These are phyloP conservation scores for Gypsophila paniculata DNA, from an alignment of 179 eudicot species.

Conservation along the genomic window DNA sequence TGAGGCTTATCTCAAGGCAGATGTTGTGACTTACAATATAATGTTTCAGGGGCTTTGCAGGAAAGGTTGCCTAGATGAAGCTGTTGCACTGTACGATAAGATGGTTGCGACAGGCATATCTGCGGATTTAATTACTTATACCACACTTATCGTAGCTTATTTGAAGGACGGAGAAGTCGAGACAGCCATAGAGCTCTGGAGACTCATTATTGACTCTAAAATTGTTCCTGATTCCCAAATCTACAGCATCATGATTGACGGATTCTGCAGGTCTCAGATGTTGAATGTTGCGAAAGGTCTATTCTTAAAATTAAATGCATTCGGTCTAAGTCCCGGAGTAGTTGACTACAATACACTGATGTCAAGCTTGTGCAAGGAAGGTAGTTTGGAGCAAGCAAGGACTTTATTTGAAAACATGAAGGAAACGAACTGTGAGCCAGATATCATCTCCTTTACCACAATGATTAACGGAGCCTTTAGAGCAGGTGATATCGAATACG, in stretches of 20 bases:
- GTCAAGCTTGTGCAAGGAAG: slow-evolving; percentile 52
- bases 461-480: slow-evolving; percentile 50
- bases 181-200: slow-evolving; percentile 56
- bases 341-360: slow-evolving; percentile 52
- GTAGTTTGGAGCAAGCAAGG: slow-evolving; percentile 61
- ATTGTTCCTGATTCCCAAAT: slow-evolving; percentile 39
- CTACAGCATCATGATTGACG: slow-evolving; percentile 46
- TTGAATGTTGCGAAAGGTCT: slow-evolving; percentile 68
- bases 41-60: slow-evolving; percentile 61
- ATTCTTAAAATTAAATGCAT: slow-evolving; percentile 39
- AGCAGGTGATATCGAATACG: slow-evolving; percentile 54
- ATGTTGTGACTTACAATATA: slow-evolving; percentile 38
- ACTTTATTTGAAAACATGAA: slow-evolving; percentile 53
- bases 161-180: slow-evolving; percentile 41
- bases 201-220: slow-evolving; percentile 29
- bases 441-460: slow-evolving; percentile 44
- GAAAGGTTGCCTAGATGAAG: slow-evolving; percentile 49
- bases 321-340: slow-evolving; percentile 39
- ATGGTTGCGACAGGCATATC: slow-evolving; percentile 36
- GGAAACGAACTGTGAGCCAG: slow-evolving; percentile 43
- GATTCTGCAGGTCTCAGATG: slow-evolving; percentile 62
- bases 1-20: slow-evolving; percentile 36
- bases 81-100: slow-evolving; percentile 40
- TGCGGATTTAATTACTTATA: slow-evolving; percentile 36
- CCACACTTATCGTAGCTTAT: slow-evolving; percentile 49